A percentile compares a stretch with the other conserved stretches of the same genome.
phyloP scores from a whole-genome alignment of 2,329 filamentous ascomycete genomes.

The Escovopsis sp. region DNA sequence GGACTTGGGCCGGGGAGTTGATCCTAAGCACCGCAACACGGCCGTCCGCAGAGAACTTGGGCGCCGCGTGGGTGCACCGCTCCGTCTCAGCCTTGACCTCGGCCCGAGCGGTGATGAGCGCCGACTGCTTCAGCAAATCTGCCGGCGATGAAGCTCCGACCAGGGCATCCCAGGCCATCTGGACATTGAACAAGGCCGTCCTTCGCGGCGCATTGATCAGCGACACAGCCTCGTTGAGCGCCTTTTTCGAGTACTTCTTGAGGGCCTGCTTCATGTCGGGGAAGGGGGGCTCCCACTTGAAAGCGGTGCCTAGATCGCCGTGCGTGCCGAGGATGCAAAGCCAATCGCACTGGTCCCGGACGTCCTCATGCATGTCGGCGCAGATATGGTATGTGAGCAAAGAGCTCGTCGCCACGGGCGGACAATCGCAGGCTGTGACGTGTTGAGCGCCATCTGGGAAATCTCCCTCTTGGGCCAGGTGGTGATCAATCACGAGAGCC shows the following conservation, averaged over 20 bases:
- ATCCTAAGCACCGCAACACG: slow-evolving; percentile 49
- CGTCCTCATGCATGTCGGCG: slow-evolving; percentile 33
- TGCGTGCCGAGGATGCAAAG: slow-evolving; percentile 50
- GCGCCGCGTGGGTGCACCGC: slow-evolving; percentile 36
- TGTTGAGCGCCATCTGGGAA: slow-evolving; percentile 40
- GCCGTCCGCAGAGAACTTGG: slow-evolving; percentile 47
- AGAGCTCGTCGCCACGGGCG: slow-evolving; percentile 49
- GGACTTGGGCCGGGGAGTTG: slow-evolving; percentile 43
- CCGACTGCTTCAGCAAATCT: slow-evolving; percentile 30
- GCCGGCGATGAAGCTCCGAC: slow-evolving; percentile 30
- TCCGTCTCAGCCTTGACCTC: slow-evolving; percentile 46
- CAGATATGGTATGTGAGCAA: slow-evolving; percentile 51
- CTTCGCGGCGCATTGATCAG: slow-evolving; percentile 50
- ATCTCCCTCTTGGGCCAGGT: slow-evolving; percentile 35
- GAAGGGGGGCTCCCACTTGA: slow-evolving; percentile 53
- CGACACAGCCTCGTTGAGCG: slow-evolving; percentile 46
- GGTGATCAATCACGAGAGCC: slow-evolving; percentile 50
- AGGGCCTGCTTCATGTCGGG: slow-evolving; percentile 48
- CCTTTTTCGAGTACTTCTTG: slow-evolving; percentile 44
- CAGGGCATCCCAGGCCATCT: slow-evolving; percentile 44
- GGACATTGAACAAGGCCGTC: slow-evolving; percentile 44
- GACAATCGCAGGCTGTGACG: slow-evolving; percentile 47
- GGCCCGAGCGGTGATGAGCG: slow-evolving; percentile 33
- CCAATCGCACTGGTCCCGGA: slow-evolving; percentile 38
- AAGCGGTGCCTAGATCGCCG: slow-evolving; percentile 46